phyloP scores from a whole-genome alignment of 2,329 filamentous ascomycete genomes.

The Thyridium curvatum region DNA sequence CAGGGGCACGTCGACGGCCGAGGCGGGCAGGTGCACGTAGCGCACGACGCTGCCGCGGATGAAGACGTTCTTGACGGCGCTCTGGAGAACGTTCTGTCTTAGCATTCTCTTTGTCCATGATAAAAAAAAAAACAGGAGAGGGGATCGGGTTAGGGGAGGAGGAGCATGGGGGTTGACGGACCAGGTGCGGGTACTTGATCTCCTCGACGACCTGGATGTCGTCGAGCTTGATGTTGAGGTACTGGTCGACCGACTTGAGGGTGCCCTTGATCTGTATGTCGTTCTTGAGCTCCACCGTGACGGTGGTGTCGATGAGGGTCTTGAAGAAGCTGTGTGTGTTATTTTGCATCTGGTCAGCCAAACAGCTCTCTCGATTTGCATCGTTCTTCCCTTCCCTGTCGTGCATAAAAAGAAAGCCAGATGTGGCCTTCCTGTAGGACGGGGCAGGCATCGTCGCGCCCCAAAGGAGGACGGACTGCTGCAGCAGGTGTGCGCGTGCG shows the following conservation, averaged over 20 bases:
- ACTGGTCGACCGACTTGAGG: constrained; percentile 96
- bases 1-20: constrained; percentile 76
- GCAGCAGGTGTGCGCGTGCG: no score
- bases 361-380: no score
- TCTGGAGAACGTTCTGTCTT: constrained; percentile 27
- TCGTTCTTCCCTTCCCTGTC: no score
- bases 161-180: constrained; percentile 28
- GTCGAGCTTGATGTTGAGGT: constrained; percentile 98
- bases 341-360: not conserved
- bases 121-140: not conserved
- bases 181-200: constrained; percentile 89
- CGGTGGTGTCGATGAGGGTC: constrained; percentile 92
- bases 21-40: constrained; percentile 82
- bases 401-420: no score
- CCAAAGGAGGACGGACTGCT: no score
- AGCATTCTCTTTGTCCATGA: not conserved
- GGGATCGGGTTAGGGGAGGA: no score
- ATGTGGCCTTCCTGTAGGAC: no score
- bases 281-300: constrained; percentile 98
- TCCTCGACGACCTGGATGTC: constrained; percentile 91
- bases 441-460: no score
- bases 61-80: constrained; percentile 90
- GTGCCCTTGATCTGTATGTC: constrained; percentile 95
- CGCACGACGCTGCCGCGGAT: constrained; percentile 89
- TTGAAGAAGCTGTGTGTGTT: constrained; percentile 77